These are phyloP conservation scores for Abelmoschus esculentus DNA, from an alignment of 345 rosid species.

Conservation along the genomic window DNA sequence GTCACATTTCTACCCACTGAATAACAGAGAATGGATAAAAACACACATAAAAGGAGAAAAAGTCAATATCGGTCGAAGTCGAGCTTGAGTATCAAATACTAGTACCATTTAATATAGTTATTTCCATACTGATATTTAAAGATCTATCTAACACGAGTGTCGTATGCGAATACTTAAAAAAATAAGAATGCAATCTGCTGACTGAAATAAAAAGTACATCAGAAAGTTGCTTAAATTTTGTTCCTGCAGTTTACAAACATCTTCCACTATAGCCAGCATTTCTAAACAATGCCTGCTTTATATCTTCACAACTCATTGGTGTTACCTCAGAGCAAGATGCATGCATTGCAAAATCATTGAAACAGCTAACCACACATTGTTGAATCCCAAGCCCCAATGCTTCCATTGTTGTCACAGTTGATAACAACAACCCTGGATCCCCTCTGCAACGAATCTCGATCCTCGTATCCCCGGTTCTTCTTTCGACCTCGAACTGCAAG, in stretches of 20 bases:
- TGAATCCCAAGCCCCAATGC: slow-evolving; percentile 79
- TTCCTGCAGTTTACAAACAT: slow-evolving; percentile 21
- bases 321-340: slow-evolving; percentile 90
- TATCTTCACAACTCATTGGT: slow-evolving; percentile 49
- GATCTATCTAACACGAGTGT: too few relatives aligned
- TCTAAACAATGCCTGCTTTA: slow-evolving; percentile 78
- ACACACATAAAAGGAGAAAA: not conserved
- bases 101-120: too few relatives aligned
- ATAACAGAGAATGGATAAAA: not conserved
- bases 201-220: too few relatives aligned
- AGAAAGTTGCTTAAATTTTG: too few relatives aligned
- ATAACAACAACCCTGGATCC: slow-evolving; percentile 68
- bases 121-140: too few relatives aligned
- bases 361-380: slow-evolving; percentile 84
- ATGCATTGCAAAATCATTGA: slow-evolving; percentile 79
- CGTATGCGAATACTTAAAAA: too few relatives aligned
- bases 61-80: too few relatives aligned
- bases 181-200: too few relatives aligned
- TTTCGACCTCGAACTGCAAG: slow-evolving; percentile 68
- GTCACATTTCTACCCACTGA: not conserved
- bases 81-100: too few relatives aligned
- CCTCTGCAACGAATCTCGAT: slow-evolving; percentile 73
- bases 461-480: slow-evolving; percentile 47
- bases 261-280: slow-evolving; percentile 97
- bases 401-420: slow-evolving; percentile 79